Percentiles rank a stretch among this genome's conserved stretches.
Conservation (phyloP, 176 grass and related monocot species). For the Tillandsia fasciculata region DNA sequence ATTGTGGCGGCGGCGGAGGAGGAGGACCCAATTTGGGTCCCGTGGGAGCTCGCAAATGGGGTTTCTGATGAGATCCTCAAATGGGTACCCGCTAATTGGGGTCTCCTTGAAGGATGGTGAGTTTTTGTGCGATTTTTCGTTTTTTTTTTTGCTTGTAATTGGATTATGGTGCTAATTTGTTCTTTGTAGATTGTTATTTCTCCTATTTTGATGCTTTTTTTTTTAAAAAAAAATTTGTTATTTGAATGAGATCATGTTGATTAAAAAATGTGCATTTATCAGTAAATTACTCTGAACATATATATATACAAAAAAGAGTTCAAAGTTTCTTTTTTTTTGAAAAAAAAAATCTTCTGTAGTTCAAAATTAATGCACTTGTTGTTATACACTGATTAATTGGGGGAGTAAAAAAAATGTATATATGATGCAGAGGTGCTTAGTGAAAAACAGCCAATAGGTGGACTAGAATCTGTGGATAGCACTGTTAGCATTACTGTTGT, state of each 20-base stretch:
- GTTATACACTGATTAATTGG: neutral
- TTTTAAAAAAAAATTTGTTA: neutral
- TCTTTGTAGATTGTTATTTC: neutral
- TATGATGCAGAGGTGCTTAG: conserved; percentile 32
- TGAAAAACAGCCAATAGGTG: conserved; percentile 17
- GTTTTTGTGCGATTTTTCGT: neutral
- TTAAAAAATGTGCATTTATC: neutral
- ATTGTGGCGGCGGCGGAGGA: neutral
- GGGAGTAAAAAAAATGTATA: neutral
- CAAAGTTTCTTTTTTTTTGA: neutral
- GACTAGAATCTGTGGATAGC: conserved; percentile 28
- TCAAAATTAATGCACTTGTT: neutral
- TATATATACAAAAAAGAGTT: neutral
- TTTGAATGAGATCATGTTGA: neutral
- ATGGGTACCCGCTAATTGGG: conserved; percentile 52
- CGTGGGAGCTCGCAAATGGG: conserved; percentile 12
- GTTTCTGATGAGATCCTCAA: conserved; percentile 38
- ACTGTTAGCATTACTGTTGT: conserved; percentile 85
- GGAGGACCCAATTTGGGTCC: neutral
- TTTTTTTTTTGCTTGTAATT: neutral
- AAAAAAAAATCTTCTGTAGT: neutral
- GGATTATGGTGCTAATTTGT: too few species aligned
- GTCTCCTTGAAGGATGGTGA: conserved; percentile 46
- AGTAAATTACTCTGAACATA: neutral
- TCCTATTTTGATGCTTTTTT: neutral